Evolutionary conservation across 306 rosid genomes (phyloP).

Genomic region (Oemleria cerasiformis): DNA sequence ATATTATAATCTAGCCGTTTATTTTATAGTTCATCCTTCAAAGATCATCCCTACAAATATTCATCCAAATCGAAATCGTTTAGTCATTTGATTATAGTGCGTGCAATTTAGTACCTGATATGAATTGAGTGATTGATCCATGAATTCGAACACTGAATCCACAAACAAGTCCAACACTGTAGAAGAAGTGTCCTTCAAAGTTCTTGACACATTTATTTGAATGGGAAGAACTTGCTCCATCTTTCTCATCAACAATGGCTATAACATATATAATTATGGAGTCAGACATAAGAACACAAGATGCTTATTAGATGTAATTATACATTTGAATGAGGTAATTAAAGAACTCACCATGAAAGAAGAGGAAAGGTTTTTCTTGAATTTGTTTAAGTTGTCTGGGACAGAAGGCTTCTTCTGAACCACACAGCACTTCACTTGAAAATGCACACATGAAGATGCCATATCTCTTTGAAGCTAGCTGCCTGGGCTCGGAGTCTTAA

Average conservation of each 20-base stretch:
- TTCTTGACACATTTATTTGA: constrained; percentile 30
- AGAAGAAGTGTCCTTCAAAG: constrained; percentile 19
- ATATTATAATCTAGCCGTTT: too few relatives aligned
- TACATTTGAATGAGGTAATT: too few relatives aligned
- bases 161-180: constrained; percentile 55
- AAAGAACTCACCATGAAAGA: constrained; percentile 30
- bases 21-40: too few relatives aligned
- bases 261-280: too few relatives aligned
- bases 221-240: constrained; percentile 23
- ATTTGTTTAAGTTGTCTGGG: constrained; percentile 16
- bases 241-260: constrained; percentile 31
- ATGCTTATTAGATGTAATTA: too few relatives aligned
- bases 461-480: neutral
- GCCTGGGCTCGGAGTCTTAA: neutral
- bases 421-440: neutral
- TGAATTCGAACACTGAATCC: constrained; percentile 56
- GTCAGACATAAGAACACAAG: too few relatives aligned
- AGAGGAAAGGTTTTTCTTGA: constrained; percentile 24
- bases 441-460: neutral
- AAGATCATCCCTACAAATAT: too few relatives aligned
- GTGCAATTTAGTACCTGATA: too few relatives aligned
- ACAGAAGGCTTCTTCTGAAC: constrained; percentile 29
- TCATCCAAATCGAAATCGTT: too few relatives aligned
- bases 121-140: constrained; percentile 54
- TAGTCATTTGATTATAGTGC: too few relatives aligned